Evolutionary conservation across 2,329 filamentous ascomycete genomes (phyloP).

Genomic region (Myriosclerotinia duriaeana): DNA sequence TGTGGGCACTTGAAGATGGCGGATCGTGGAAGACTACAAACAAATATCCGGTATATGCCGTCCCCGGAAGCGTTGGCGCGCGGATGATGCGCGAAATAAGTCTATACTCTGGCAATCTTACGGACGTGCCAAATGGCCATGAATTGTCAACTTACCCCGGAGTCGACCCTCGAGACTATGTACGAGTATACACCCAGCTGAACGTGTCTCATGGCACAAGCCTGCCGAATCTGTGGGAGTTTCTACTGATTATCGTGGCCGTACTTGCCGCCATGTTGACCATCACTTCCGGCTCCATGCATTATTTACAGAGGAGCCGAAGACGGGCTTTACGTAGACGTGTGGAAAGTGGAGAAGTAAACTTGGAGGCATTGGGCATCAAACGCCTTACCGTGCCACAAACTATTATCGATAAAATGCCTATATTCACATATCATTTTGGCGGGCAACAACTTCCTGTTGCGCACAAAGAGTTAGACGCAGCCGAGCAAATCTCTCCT

Average conservation of each 20-base stretch:
- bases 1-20: conserved; percentile 70
- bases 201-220: conserved; percentile 47
- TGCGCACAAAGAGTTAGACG: conserved; percentile 38
- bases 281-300: conserved; percentile 69
- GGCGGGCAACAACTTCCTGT: conserved; percentile 45
- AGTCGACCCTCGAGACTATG: conserved; percentile 57
- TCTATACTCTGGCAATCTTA: conserved; percentile 75
- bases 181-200: conserved; percentile 60
- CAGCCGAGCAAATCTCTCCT: neutral
- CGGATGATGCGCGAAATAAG: conserved; percentile 70
- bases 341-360: conserved; percentile 75
- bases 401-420: conserved; percentile 69
- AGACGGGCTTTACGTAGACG: conserved; percentile 66
- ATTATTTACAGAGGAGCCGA: conserved; percentile 70
- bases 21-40: conserved; percentile 70
- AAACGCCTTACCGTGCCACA: conserved; percentile 76
- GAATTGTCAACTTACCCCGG: conserved; percentile 57
- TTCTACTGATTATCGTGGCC: conserved; percentile 68
- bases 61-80: conserved; percentile 66
- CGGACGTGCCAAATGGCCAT: conserved; percentile 56
- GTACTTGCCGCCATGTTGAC: conserved; percentile 68
- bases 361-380: conserved; percentile 82
- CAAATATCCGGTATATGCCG: conserved; percentile 78
- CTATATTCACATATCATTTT: conserved; percentile 73
- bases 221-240: conserved; percentile 79